phyloP scores from a whole-genome alignment of 2,329 filamentous ascomycete genomes.

The Neodidymelliopsis sp. region DNA sequence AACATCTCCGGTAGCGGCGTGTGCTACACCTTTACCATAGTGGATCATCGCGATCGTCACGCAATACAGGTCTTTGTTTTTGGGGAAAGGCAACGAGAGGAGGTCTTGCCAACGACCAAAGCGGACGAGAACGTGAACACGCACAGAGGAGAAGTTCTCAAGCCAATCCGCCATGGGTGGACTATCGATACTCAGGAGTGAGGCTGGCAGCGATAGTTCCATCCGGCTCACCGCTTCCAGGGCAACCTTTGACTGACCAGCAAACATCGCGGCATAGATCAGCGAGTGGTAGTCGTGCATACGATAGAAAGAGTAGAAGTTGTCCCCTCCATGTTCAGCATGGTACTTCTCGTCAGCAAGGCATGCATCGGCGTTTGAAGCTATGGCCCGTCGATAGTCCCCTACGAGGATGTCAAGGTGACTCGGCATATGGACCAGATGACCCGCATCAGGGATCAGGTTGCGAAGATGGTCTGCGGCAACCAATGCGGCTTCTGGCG shows the following conservation, averaged over 20 bases:
- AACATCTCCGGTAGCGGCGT: constrained; percentile 65
- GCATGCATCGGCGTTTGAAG: constrained; percentile 72
- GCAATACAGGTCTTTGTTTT: constrained; percentile 69
- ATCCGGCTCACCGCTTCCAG: constrained; percentile 67
- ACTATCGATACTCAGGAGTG: constrained; percentile 67
- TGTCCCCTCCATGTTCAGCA: constrained; percentile 63
- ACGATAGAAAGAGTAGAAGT: constrained; percentile 81
- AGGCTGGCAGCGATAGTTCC: constrained; percentile 68
- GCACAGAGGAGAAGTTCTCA: constrained; percentile 73
- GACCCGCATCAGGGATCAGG: constrained; percentile 73
- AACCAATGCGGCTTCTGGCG: constrained; percentile 68
- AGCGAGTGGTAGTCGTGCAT: constrained; percentile 78
- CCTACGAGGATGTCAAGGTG: constrained; percentile 78
- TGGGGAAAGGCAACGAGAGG: constrained; percentile 62
- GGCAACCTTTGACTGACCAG: constrained; percentile 68
- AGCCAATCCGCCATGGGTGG: constrained; percentile 83
- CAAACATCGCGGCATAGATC: constrained; percentile 81
- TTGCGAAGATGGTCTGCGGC: constrained; percentile 68
- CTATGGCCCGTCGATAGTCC: constrained; percentile 72
- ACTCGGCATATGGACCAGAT: constrained; percentile 78
- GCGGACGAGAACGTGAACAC: constrained; percentile 73
- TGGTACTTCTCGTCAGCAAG: constrained; percentile 73
- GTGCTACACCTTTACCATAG: constrained; percentile 73
- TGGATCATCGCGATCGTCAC: constrained; percentile 72
- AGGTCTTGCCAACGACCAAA: constrained; percentile 78